A percentile compares a stretch with the other conserved stretches of the same genome.
These are phyloP conservation scores for Blastobotrys buckinghamii DNA, from an alignment of 1,139 yeast genomes.

Conservation along the genomic window DNA sequence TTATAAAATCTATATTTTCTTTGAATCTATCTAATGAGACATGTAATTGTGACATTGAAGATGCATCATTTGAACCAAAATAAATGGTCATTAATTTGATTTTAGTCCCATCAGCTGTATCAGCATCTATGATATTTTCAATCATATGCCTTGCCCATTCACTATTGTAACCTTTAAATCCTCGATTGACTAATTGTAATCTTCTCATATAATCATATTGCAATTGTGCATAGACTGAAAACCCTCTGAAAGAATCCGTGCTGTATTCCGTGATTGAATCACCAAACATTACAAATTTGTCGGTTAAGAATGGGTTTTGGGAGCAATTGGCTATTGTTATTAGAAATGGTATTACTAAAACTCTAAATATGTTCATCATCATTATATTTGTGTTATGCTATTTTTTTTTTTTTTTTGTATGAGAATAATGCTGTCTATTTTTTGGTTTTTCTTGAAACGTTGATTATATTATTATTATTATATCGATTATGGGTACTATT, in stretches of 20 bases:
- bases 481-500: too few species aligned
- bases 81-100: constrained; percentile 38
- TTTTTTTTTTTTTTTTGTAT: neutral
- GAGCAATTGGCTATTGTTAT: constrained; percentile 5
- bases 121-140: constrained; percentile 15
- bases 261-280: constrained; percentile 57
- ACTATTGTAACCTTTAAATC: constrained; percentile 56
- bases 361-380: neutral
- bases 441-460: too few species aligned
- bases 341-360: neutral
- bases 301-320: constrained; percentile 13
- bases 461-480: too few species aligned
- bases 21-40: constrained; percentile 47
- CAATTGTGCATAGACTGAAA: constrained; percentile 43
- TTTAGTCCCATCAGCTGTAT: constrained; percentile 10
- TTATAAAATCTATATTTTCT: constrained; percentile 42
- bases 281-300: constrained; percentile 52
- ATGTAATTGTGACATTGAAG: constrained; percentile 42
- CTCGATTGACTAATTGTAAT: constrained; percentile 52
- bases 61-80: constrained; percentile 72
- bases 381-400: neutral
- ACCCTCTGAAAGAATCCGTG: constrained; percentile 35
- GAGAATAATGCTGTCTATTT: too few species aligned
- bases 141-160: constrained; percentile 37
- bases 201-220: constrained; percentile 42